Conservation (phyloP, 1,139 yeast genomes). For the Scheffersomyces quercinus region DNA sequence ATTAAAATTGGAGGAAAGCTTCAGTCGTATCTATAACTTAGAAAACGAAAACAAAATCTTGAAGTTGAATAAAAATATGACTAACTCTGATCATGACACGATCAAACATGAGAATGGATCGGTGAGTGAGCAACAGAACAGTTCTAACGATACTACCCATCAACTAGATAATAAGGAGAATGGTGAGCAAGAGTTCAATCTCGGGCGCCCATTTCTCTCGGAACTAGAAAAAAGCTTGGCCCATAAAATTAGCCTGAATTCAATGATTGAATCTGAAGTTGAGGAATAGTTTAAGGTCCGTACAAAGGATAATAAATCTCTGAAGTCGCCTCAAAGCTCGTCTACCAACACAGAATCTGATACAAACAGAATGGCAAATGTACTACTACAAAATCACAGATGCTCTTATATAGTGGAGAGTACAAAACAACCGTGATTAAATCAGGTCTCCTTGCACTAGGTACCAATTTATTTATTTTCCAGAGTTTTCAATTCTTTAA, state of each 20-base stretch:
- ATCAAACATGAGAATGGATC: not conserved
- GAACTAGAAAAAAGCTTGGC: conserved; percentile 11
- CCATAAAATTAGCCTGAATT: no score
- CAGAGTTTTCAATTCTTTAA: not conserved
- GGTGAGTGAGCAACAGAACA: not conserved
- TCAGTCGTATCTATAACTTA: conserved; percentile 36
- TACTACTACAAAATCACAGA: not conserved
- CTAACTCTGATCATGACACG: not conserved
- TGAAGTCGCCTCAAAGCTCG: not conserved
- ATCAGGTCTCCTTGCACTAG: no score
- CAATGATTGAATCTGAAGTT: no score
- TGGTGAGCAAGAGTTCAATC: conserved; percentile 1
- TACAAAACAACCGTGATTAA: no score
- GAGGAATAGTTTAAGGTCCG: not conserved
- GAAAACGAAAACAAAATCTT: conserved; percentile 31
- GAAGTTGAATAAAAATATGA: conserved; percentile 3
- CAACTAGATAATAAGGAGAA: not conserved
- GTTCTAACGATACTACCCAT: not conserved
- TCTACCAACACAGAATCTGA: not conserved
- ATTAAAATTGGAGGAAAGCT: conserved; percentile 40
- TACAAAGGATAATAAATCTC: not conserved
- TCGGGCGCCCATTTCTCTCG: conserved; percentile 9
- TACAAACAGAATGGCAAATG: not conserved
- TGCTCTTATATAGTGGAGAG: no score
- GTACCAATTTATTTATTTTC: no score